A percentile compares a stretch with the other conserved stretches of the same genome.
Evolutionary conservation across 495 filamentous ascomycete species (phyloP).

Genomic region (Tetracladium marchalianum): DNA sequence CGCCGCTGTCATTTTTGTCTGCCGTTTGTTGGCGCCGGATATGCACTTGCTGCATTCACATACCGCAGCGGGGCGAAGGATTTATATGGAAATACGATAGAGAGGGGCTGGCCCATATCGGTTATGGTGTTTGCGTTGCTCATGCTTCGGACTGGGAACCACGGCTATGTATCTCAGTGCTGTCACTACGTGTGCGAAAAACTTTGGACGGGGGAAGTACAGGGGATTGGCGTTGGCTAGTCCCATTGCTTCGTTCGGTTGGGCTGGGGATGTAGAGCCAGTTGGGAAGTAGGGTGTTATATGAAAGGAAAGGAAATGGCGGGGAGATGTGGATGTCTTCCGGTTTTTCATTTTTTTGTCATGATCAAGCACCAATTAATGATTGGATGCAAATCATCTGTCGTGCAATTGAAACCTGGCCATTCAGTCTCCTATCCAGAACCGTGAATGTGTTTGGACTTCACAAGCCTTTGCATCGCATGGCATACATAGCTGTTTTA

Average conservation of each 20-base stretch:
- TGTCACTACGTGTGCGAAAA: constrained; percentile 93
- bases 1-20: constrained; percentile 61
- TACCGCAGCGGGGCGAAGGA: constrained; percentile 49
- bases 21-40: constrained; percentile 67
- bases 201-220: constrained; percentile 81
- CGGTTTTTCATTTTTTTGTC: constrained; percentile 78
- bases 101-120: constrained; percentile 60
- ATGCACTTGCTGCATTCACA: constrained; percentile 70
- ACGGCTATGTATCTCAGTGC: constrained; percentile 77
- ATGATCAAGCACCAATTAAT: too few species aligned
- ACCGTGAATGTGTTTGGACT: too few species aligned
- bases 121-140: constrained; percentile 81
- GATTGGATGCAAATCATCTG: constrained; percentile 34
- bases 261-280: constrained; percentile 93
- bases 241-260: constrained; percentile 86
- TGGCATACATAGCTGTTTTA: too few species aligned
- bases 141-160: constrained; percentile 69
- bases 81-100: constrained; percentile 20
- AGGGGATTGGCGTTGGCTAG: constrained; percentile 81
- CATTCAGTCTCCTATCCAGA: constrained; percentile 22
- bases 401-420: constrained; percentile 22
- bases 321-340: constrained; percentile 77
- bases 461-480: too few species aligned
- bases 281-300: constrained; percentile 69
- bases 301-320: constrained; percentile 49